Conservation (phyloP, 805 yeast species). For the Vanderwaltozyma polyspora region DNA sequence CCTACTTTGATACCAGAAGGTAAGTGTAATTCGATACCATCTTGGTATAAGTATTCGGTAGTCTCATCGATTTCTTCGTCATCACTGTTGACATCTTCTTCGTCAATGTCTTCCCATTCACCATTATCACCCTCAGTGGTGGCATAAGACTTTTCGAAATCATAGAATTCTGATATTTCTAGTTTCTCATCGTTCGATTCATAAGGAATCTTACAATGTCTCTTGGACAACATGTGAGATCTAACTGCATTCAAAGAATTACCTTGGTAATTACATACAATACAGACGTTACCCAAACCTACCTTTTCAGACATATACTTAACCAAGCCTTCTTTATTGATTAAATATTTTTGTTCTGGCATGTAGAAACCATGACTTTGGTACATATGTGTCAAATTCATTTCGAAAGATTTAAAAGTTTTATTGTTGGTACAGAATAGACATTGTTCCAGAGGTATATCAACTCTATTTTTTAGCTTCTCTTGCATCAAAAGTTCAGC, state of each 20-base stretch:
- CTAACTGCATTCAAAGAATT: constrained; percentile 74
- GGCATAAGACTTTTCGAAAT: constrained; percentile 64
- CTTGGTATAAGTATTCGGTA: constrained; percentile 36
- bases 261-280: constrained; percentile 79
- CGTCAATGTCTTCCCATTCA: constrained; percentile 28
- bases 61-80: constrained; percentile 28
- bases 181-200: constrained; percentile 73
- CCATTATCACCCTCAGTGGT: constrained; percentile 4
- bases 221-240: constrained; percentile 80
- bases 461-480: constrained; percentile 31
- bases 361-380: constrained; percentile 71
- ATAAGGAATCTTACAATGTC: constrained; percentile 84
- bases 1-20: constrained; percentile 82
- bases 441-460: constrained; percentile 41
- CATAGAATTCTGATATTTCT: constrained; percentile 86
- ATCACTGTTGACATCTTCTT: constrained; percentile 14
- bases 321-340: constrained; percentile 62
- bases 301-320: constrained; percentile 79
- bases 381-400: constrained; percentile 63
- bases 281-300: constrained; percentile 83
- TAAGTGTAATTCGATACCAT: constrained; percentile 63
- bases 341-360: constrained; percentile 71
- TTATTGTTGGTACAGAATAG: constrained; percentile 43
- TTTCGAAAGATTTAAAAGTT: constrained; percentile 32
- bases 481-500: constrained; percentile 30